These are phyloP conservation scores for Pichia cephalocereana DNA, from an alignment of 805 yeast genomes.

Conservation along the genomic window DNA sequence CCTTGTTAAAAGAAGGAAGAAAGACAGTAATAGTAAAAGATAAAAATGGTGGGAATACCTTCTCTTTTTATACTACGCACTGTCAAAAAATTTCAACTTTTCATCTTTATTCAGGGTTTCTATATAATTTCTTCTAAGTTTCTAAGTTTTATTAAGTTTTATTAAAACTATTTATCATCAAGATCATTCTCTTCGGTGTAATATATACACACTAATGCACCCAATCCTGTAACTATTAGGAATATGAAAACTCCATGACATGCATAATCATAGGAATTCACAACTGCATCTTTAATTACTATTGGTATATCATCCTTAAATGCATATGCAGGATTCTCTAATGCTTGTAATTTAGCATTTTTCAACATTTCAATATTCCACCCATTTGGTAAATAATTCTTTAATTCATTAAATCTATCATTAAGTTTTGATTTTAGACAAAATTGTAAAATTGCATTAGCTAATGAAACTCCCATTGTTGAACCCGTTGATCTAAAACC, in stretches of 20 bases:
- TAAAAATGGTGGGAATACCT: too few species aligned
- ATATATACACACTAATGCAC: constrained; percentile 6
- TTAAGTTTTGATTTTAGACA: constrained; percentile 10
- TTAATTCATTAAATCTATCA: constrained; percentile 10
- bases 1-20: too few species aligned
- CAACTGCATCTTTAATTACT: constrained; percentile 32
- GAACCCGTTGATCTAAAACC: constrained; percentile 52
- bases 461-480: constrained; percentile 42
- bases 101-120: background rate
- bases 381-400: constrained; percentile 10
- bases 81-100: background rate
- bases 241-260: constrained; percentile 47
- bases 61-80: too few species aligned
- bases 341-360: constrained; percentile 6
- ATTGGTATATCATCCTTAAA: constrained; percentile 19
- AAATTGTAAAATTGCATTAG: constrained; percentile 37
- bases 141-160: too few species aligned
- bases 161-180: background rate
- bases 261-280: constrained; percentile 40
- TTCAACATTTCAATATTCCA: constrained; percentile 6
- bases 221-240: constrained; percentile 14
- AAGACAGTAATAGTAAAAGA: too few species aligned
- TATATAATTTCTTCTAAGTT: too few species aligned
- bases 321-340: constrained; percentile 19
- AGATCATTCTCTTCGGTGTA: constrained; percentile 11